phyloP scores from a whole-genome alignment of 2,329 filamentous ascomycete species.

The Chalara sp. region DNA sequence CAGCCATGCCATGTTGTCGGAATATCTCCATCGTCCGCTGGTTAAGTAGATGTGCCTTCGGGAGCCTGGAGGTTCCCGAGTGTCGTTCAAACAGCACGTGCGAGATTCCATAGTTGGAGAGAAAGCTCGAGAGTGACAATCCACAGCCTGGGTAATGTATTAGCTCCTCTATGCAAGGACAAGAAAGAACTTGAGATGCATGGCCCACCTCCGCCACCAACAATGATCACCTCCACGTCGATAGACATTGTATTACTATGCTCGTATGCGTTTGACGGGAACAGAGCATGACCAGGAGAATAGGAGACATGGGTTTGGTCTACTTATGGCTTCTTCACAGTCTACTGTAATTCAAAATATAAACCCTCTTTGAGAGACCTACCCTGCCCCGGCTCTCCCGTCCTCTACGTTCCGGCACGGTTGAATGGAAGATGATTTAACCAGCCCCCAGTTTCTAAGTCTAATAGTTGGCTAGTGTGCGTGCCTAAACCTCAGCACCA shows the following conservation, averaged over 20 bases:
- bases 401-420: too few species aligned
- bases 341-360: too few species aligned
- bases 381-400: too few species aligned
- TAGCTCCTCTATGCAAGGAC: neutral
- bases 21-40: slow-evolving; percentile 11
- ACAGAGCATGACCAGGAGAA: too few species aligned
- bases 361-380: too few species aligned
- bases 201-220: neutral
- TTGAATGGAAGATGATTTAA: too few species aligned
- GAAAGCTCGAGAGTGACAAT: slow-evolving; percentile 12
- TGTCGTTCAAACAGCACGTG: slow-evolving; percentile 11
- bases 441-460: too few species aligned
- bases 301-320: too few species aligned
- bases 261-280: too few species aligned
- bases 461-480: too few species aligned
- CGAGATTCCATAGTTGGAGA: slow-evolving; percentile 10
- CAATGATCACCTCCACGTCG: neutral
- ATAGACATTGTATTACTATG: neutral
- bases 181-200: neutral
- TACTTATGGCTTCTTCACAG: too few species aligned
- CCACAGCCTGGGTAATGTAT: slow-evolving; percentile 2
- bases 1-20: slow-evolving; percentile 3
- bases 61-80: slow-evolving; percentile 3
- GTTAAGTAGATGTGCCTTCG: slow-evolving; percentile 8
- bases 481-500: too few species aligned